Conservation (phyloP, 257 asterid species). For the Penstemon davidsonii region DNA sequence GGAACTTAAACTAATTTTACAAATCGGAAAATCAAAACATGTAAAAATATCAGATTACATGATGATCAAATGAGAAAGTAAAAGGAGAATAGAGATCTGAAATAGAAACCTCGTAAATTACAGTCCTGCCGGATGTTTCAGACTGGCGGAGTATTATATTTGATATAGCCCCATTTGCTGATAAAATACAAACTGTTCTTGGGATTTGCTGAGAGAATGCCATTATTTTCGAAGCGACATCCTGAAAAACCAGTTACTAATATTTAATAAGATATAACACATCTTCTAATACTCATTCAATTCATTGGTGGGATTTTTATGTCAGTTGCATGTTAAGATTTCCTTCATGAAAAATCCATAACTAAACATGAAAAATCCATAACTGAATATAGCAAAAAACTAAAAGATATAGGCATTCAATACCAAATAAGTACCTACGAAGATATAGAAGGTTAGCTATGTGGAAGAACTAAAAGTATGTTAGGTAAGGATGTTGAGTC, state of each 20-base stretch:
- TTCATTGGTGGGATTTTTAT: no score
- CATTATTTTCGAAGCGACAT: conserved; percentile 28
- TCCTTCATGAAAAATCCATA: no score
- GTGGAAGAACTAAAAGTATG: no score
- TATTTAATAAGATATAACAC: conserved; percentile 10
- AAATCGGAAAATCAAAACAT: background rate
- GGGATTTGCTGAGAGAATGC: conserved; percentile 19
- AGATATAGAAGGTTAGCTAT: no score
- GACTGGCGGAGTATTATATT: conserved; percentile 23
- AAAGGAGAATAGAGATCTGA: background rate
- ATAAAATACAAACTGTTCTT: conserved; percentile 16
- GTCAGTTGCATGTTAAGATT: no score
- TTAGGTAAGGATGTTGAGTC: no score
- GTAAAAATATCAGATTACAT: background rate
- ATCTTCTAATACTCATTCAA: no score
- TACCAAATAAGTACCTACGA: no score
- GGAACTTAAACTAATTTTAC: background rate
- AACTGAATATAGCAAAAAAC: no score
- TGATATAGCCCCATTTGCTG: conserved; percentile 31
- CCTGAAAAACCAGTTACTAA: conserved; percentile 25
- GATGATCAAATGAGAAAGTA: background rate
- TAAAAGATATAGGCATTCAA: background rate
- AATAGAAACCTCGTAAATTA: conserved; percentile 29
- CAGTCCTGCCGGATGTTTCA: conserved; percentile 24
- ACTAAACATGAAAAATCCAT: no score